These are phyloP conservation scores for Plasmodium gonderi DNA, from an alignment of 169 alveolate species.

Conservation along the genomic window DNA sequence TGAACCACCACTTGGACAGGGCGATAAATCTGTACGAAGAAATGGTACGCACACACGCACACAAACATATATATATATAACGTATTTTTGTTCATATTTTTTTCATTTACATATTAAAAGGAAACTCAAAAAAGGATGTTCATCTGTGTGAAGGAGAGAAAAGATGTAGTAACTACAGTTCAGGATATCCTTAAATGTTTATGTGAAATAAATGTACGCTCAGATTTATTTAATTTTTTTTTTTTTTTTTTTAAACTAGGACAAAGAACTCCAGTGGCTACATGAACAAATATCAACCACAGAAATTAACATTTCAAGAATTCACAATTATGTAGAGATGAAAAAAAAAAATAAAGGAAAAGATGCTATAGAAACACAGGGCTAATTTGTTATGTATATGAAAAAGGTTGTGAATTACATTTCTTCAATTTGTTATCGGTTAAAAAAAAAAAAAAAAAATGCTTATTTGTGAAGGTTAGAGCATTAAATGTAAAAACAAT, in stretches of 20 bases:
- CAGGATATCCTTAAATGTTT: not conserved
- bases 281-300: conserved; percentile 88
- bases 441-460: not conserved
- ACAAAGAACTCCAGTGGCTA: conserved; percentile 87
- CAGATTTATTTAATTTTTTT: not conserved
- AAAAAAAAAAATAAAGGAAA: conserved; percentile 76
- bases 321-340: conserved; percentile 89
- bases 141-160: not conserved
- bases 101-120: not conserved
- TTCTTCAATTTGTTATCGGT: not conserved
- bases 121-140: not conserved
- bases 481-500: not conserved
- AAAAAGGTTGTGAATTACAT: not conserved
- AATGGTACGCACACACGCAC: conserved; percentile 65
- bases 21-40: conserved; percentile 78
- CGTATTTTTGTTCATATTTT: not conserved
- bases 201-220: not conserved
- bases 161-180: not conserved
- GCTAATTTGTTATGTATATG: conserved; percentile 13
- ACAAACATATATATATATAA: not conserved
- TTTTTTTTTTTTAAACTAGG: conserved; percentile 69
- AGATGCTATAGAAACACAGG: conserved; percentile 43
- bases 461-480: not conserved
- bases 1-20: conserved; percentile 82
- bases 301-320: conserved; percentile 91